Base-by-base conservation (phyloP, 2,329 filamentous ascomycete genomes). In the Fusarium sp. region DNA sequence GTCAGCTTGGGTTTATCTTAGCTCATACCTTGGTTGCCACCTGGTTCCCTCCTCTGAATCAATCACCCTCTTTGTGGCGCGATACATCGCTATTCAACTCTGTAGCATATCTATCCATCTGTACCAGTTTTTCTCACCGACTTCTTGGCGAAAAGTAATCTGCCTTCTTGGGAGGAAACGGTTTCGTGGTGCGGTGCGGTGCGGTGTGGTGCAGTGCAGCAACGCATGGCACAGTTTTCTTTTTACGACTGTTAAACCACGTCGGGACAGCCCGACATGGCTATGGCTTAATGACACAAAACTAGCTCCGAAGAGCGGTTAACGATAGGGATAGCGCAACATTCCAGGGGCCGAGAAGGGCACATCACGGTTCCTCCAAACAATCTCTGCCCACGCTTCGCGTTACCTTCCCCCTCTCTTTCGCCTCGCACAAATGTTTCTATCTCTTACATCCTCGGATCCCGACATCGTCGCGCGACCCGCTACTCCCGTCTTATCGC, bases 311-410 rank as follows among this genome's bases (percentile, higher is more conserved):
- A 69, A 67, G 73, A 77, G 73, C 66, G 39, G 71, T 77, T 76
- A 64, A 67, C 52, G 69, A 65, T 70, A 65, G 68, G 70, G 69
- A 70, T 55, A 71, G 70, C 66, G 77, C 70, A 70, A 63, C 55
- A 54, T 49, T 52, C 48, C 56, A 72, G 66, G 69, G 74, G 60
- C 71, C 75, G 66, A 72, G 77, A 79, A 79, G 77, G 75, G 77
- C 75, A 77, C 65, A 79, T 77, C 75, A 58, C 73, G 77, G 74
- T 71, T 76, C 74, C 75, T 76, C 57, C 63, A 68, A 72, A 75
- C 75, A 77, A 76, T 78, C 76, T 75, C 78, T 77, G 75, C 78
- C 75, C 72, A 57, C 69, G 71, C 71, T 66, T 74, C 72, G 66
- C 74, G 69, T 76, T 76, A 74, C 72, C 62, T 73, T 71, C 62